Conservation (phyloP, 495 filamentous ascomycete species). For the Letharia columbiana region DNA sequence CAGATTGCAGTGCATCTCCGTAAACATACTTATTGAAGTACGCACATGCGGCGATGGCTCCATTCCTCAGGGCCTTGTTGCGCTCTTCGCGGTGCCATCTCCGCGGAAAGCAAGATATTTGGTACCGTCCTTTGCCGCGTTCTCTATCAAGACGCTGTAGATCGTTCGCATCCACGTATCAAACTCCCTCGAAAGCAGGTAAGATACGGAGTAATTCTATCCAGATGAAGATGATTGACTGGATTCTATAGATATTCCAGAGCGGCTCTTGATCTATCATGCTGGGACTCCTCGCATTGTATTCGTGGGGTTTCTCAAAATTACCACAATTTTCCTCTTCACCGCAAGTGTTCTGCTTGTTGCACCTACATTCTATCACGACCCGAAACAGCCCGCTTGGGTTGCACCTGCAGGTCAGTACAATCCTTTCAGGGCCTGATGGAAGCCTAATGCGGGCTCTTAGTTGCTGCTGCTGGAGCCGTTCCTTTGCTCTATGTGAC, state of each 20-base stretch:
- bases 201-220: not conserved
- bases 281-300: conserved; percentile 57
- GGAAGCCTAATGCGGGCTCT: conserved; percentile 9
- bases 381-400: conserved; percentile 40
- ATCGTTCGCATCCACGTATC: conserved; percentile 1
- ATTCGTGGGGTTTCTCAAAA: conserved; percentile 58
- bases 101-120: not conserved
- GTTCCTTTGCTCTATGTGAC: conserved; percentile 59
- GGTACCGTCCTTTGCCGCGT: not conserved
- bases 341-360: conserved; percentile 52
- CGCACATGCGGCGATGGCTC: not conserved
- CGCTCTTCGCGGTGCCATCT: not conserved
- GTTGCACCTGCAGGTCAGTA: conserved; percentile 40
- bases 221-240: not conserved
- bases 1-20: not conserved
- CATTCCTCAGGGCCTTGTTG: not conserved
- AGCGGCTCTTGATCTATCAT: conserved; percentile 63
- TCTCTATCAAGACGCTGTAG: not conserved
- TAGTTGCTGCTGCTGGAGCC: conserved; percentile 51
- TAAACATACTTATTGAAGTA: not conserved
- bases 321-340: conserved; percentile 64
- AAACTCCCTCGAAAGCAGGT: conserved; percentile 15
- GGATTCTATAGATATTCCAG: conserved; percentile 36
- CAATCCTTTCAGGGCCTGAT: not conserved
- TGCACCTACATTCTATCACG: conserved; percentile 48